These are phyloP conservation scores for Wickerhamiella galacta DNA, from an alignment of 805 yeast species.

Conservation along the genomic window DNA sequence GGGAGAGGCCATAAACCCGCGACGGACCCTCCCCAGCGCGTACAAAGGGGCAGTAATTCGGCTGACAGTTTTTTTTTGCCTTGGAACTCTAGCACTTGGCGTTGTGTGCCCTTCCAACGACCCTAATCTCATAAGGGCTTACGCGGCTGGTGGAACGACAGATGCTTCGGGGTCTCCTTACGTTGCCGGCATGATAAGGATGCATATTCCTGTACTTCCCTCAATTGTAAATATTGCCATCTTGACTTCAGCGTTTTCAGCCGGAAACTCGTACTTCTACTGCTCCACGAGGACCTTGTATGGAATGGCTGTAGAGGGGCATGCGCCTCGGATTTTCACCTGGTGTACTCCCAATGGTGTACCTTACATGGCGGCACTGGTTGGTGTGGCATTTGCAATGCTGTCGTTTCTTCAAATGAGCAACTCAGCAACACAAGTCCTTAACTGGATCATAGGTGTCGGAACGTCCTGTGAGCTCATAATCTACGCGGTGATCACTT, in stretches of 20 bases:
- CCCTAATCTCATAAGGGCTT: constrained; percentile 38
- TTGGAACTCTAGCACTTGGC: constrained; percentile 67
- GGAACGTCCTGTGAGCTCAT: constrained; percentile 54
- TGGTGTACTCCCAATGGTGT: constrained; percentile 51
- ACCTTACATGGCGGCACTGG: constrained; percentile 41
- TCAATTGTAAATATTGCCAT: constrained; percentile 62
- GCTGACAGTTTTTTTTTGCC: constrained; percentile 46
- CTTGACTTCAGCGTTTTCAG: constrained; percentile 59
- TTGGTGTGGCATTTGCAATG: constrained; percentile 38
- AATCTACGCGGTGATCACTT: constrained; percentile 40
- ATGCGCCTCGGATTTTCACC: constrained; percentile 53
- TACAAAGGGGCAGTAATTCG: constrained; percentile 60
- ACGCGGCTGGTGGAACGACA: constrained; percentile 37
- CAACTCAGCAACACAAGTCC: constrained; percentile 41
- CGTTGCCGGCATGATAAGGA: constrained; percentile 55
- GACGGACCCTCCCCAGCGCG: constrained; percentile 59
- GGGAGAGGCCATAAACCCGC: constrained; percentile 60
- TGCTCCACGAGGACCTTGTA: constrained; percentile 54
- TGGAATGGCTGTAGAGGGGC: constrained; percentile 54
- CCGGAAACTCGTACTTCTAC: constrained; percentile 68
- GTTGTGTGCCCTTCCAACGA: constrained; percentile 58
- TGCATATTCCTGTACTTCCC: constrained; percentile 31
- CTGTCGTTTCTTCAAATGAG: constrained; percentile 50
- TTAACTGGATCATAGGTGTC: constrained; percentile 56
- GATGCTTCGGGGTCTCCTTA: constrained; percentile 33